Conservation (phyloP, 2,329 filamentous ascomycete species). For the Annulohypoxylon truncatum region DNA sequence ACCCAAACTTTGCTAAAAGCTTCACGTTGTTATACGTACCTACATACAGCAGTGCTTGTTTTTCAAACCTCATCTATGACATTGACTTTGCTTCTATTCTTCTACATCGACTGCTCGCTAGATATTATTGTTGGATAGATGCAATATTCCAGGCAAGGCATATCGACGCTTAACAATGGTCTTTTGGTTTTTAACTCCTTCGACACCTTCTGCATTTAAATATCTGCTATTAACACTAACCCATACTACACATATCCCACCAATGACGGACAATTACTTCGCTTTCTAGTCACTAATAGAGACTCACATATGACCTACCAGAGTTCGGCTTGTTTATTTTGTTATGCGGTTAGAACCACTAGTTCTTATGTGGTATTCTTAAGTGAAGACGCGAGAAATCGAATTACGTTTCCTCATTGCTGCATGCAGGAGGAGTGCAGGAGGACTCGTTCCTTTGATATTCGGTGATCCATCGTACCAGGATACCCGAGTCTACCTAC, state of each 20-base stretch:
- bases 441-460: conserved; percentile 26
- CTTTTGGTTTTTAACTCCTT: neutral
- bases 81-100: neutral
- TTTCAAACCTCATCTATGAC: neutral
- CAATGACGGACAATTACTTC: neutral
- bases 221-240: neutral
- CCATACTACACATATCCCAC: neutral
- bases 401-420: conserved; percentile 9
- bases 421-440: conserved; percentile 23
- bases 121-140: neutral
- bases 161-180: too few relatives aligned
- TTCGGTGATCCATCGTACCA: conserved; percentile 13
- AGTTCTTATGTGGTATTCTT: neutral
- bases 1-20: neutral
- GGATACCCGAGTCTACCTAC: neutral
- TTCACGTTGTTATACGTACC: neutral
- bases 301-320: conserved; percentile 3
- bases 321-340: neutral
- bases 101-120: neutral
- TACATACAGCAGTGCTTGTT: too few relatives aligned
- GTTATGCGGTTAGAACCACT: neutral
- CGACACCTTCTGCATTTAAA: neutral
- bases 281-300: neutral
- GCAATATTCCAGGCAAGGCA: neutral
- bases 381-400: conserved; percentile 1